Conservation (phyloP, 306 rosid genomes). For the Elaeagnus macrophylla region DNA sequence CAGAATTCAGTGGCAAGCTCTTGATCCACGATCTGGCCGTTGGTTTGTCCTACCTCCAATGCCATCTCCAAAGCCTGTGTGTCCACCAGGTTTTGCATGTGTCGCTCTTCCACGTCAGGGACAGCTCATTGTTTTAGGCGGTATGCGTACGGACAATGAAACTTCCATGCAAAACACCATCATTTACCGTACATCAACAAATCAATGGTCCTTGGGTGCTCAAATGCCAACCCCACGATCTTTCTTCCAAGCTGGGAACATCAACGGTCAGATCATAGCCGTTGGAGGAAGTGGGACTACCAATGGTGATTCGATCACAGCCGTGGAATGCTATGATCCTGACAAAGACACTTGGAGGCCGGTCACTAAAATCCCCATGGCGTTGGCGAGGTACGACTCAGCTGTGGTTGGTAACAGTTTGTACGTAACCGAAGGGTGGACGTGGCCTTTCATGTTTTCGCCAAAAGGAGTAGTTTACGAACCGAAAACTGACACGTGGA, state of each 20-base stretch:
- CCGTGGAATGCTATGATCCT: conserved; percentile 29
- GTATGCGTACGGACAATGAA: conserved; percentile 13
- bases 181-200: conserved; percentile 30
- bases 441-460: conserved; percentile 48
- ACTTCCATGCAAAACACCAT: conserved; percentile 15
- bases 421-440: conserved; percentile 68
- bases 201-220: conserved; percentile 35
- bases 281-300: conserved; percentile 17
- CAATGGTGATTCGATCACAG: neutral
- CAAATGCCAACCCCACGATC: conserved; percentile 13
- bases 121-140: conserved; percentile 36
- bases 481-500: conserved; percentile 31
- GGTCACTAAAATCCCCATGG: neutral
- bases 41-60: conserved; percentile 51
- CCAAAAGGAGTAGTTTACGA: conserved; percentile 45
- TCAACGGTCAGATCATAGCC: conserved; percentile 32
- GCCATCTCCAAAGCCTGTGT: conserved; percentile 19
- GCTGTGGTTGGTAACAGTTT: conserved; percentile 31
- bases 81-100: conserved; percentile 19
- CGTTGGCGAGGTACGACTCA: conserved; percentile 22
- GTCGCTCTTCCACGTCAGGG: conserved; percentile 49
- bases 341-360: conserved; percentile 38
- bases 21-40: conserved; percentile 47
- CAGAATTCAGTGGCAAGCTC: conserved; percentile 46
- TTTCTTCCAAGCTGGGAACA: conserved; percentile 20